These are phyloP conservation scores for Vachellia pachyceras DNA, from an alignment of 306 rosid species.

Conservation along the genomic window DNA sequence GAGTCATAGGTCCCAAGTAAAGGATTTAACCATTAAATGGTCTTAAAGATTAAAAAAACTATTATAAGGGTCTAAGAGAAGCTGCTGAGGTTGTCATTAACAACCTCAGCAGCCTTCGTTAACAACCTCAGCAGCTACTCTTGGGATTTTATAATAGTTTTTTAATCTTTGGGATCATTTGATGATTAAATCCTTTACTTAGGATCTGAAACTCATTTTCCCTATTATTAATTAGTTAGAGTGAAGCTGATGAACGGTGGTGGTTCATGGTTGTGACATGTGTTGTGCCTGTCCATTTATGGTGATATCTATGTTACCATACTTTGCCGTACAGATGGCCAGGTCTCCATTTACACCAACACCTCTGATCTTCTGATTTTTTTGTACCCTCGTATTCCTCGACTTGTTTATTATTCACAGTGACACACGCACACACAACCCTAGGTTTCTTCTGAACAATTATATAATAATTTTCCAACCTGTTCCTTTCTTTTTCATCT, in stretches of 20 bases:
- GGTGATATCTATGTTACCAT: not conserved
- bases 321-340: not conserved
- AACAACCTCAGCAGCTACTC: no score
- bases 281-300: not conserved
- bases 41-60: no score
- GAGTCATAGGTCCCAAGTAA: no score
- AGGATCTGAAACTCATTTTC: no score
- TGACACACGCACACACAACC: not conserved
- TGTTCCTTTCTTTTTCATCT: not conserved
- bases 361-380: not conserved
- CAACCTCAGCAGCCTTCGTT: no score
- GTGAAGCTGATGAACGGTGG: not conserved
- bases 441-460: not conserved
- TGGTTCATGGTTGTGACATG: not conserved
- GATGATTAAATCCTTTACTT: no score
- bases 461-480: not conserved
- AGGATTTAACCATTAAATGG: no score
- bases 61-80: no score
- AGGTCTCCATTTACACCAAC: not conserved
- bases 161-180: no score
- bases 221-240: no score
- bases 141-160: no score
- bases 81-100: no score
- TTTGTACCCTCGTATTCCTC: constrained; percentile 12
- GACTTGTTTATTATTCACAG: not conserved